Base-by-base conservation (phyloP, 805 yeast species). In the Ogataea polymorpha region DNA sequence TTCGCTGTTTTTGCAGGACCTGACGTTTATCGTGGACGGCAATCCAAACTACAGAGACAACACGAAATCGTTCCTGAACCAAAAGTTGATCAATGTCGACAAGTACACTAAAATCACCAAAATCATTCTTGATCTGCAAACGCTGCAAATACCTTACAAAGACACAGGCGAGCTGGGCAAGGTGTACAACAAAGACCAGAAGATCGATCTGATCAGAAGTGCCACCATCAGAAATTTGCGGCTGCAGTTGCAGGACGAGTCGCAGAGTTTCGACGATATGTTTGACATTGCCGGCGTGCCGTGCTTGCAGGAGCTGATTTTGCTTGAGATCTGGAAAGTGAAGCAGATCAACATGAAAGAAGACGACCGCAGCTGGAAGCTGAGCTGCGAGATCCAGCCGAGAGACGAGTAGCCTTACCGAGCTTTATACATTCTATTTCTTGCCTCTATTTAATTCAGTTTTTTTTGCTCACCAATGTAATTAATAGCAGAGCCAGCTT, bases 401-500 rank as follows among this genome's bases (percentile, higher is more conserved):
- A 58, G 80, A 48, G 79, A 72, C 32, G 55, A 50, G 32, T 51
- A 37, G 42, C 17, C 37, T 20, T 13, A 11, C 13, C 27, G 27
- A 11, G 27, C 6, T 9, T 12, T 13, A 13, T 25, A 24, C 18
- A 8, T 17, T 21, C 16, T 29, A 21, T 18, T 36, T 13, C 18
- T 30, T 23, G n/a, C 23, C 17, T 26, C 23, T 18, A 30, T 39
- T 41, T 11, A 35, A 32, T 32, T 38, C 34, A 42, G 49, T 37
- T 53, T 54, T 42, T 55, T 63, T 25, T 57, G 51, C 43, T 60
- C 52, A 35, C 69, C 68, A 37, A 93, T 93, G 67, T 79, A 79
- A 67, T 93, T 93, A 60, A 93, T 89, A 23, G 99, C 99, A 41
- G 96, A 86, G 39, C 99, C 99, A 27, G 97, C 96, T 65, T 82